Percentiles rank a stretch among this genome's conserved stretches.
phyloP scores from a whole-genome alignment of 345 rosid genomes.

The Raphanus raphanistrum region DNA sequence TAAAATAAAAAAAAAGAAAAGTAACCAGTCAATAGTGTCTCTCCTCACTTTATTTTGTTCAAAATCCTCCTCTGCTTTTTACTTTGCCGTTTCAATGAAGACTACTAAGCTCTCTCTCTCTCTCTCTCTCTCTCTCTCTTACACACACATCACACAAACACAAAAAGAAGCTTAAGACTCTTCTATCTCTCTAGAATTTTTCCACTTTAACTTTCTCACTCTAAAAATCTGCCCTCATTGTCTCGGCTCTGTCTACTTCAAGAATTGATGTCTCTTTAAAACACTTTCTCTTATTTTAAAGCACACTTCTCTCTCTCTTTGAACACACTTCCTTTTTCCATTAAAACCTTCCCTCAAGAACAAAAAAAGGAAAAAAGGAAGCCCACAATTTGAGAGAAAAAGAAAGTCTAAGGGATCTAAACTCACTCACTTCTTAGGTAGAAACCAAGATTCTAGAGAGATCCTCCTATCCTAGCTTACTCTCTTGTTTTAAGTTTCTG shows the following conservation, averaged over 20 bases:
- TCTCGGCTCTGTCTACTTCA: conserved; percentile 74
- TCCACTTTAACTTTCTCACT: conserved; percentile 36
- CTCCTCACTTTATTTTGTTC: conserved; percentile 32
- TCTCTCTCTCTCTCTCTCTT: conserved; percentile 24
- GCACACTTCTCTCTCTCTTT: conserved; percentile 10
- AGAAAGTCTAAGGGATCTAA: conserved; percentile 1
- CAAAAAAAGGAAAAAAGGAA: not conserved
- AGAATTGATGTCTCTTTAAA: conserved; percentile 62
- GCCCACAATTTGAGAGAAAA: conserved; percentile 25
- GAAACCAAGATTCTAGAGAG: conserved; percentile 3
- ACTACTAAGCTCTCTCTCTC: conserved; percentile 49
- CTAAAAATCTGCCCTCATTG: conserved; percentile 37
- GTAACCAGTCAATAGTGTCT: not conserved
- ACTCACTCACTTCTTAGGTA: conserved; percentile 18
- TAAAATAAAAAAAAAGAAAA: not conserved
- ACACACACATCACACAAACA: not conserved
- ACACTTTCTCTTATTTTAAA: conserved; percentile 66
- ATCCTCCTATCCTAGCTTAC: not conserved
- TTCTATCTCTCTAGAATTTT: conserved; percentile 39
- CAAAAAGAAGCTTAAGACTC: conserved; percentile 9
- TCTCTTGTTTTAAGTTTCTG: conserved; percentile 5
- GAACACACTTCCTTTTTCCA: conserved; percentile 17
- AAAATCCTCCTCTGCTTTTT: conserved; percentile 35
- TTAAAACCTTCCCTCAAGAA: conserved; percentile 37
- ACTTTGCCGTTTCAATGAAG: conserved; percentile 67